Evolutionary conservation across 805 yeast genomes (phyloP).

Genomic region (Henningerozyma blattae): DNA sequence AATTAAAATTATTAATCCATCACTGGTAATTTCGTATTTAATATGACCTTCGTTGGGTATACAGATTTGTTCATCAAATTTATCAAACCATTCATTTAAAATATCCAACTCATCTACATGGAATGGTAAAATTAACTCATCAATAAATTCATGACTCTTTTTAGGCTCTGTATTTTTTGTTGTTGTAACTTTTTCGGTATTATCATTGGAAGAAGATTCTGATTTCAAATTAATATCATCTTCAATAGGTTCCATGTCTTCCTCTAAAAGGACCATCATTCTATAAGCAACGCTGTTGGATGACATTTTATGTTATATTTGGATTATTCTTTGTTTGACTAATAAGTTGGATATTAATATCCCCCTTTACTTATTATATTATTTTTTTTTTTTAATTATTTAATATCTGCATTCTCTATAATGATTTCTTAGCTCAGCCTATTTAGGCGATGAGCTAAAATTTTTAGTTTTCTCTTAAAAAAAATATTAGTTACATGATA

Average conservation of each 20-base stretch:
- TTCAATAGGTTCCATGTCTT: conserved; percentile 6
- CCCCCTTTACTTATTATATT: no score
- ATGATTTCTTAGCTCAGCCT: no score
- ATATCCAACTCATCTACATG: conserved; percentile 21
- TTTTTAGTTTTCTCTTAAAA: no score
- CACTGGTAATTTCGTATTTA: conserved; percentile 27
- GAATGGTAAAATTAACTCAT: conserved; percentile 22
- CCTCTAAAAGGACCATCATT: conserved; percentile 23
- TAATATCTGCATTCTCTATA: no score
- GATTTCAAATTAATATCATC: not conserved
- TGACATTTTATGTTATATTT: conserved; percentile 1
- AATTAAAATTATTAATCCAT: conserved; percentile 24
- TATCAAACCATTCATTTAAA: conserved; percentile 25
- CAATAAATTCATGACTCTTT: conserved; percentile 23
- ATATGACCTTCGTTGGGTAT: conserved; percentile 28
- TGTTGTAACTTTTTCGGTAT: not conserved
- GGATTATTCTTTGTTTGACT: not conserved
- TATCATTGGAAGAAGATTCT: not conserved
- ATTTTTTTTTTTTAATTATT: no score
- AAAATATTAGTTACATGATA: no score
- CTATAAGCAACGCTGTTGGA: conserved; percentile 13
- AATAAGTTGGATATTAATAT: not conserved
- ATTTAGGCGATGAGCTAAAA: no score
- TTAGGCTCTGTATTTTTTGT: conserved; percentile 6
- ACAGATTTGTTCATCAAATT: conserved; percentile 25